These are phyloP conservation scores for Hyaloperonospora arabidopsidis DNA, from an alignment of 352 stramenopile genomes.

Conservation along the genomic window DNA sequence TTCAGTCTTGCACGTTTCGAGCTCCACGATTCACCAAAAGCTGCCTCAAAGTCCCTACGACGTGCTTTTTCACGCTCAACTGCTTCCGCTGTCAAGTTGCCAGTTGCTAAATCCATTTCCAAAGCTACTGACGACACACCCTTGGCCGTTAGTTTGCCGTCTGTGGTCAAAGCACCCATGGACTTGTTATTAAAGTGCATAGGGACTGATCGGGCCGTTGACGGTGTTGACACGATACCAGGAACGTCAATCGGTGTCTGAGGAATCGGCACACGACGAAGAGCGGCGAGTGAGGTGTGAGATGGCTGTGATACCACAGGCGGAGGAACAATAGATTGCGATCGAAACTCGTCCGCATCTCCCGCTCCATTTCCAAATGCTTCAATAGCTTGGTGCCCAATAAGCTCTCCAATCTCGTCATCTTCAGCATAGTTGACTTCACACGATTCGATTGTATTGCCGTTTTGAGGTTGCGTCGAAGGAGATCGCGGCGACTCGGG, in stretches of 20 bases:
- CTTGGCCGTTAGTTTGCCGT: constrained; percentile 1
- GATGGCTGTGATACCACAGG: constrained; percentile 10
- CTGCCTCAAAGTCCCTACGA: constrained; percentile 69
- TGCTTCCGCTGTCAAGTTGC: constrained; percentile 61
- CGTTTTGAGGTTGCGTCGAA: constrained; percentile 27
- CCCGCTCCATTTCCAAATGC: constrained; percentile 36
- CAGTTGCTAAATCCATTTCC: constrained; percentile 50
- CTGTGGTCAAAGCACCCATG: constrained; percentile 10
- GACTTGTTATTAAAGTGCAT: constrained; percentile 15
- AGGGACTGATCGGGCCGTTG: constrained; percentile 24
- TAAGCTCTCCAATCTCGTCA: constrained; percentile 67
- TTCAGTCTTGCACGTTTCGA: constrained; percentile 89
- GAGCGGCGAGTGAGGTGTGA: constrained; percentile 13
- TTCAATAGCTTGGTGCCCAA: constrained; percentile 60
- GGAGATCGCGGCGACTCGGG: constrained; percentile 50
- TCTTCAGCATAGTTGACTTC: constrained; percentile 70
- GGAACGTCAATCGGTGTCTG: constrained; percentile 64
- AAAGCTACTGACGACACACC: constrained; percentile 23
- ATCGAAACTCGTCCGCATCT: constrained; percentile 24
- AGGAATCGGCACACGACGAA: constrained; percentile 31
- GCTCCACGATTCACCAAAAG: constrained; percentile 94
- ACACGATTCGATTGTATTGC: constrained; percentile 35
- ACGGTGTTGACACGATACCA: constrained; percentile 48
- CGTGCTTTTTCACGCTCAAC: constrained; percentile 78
- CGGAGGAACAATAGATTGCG: constrained; percentile 8